Base-by-base conservation (phyloP, 2,329 filamentous ascomycete species). In the Colletotrichum sp. region DNA sequence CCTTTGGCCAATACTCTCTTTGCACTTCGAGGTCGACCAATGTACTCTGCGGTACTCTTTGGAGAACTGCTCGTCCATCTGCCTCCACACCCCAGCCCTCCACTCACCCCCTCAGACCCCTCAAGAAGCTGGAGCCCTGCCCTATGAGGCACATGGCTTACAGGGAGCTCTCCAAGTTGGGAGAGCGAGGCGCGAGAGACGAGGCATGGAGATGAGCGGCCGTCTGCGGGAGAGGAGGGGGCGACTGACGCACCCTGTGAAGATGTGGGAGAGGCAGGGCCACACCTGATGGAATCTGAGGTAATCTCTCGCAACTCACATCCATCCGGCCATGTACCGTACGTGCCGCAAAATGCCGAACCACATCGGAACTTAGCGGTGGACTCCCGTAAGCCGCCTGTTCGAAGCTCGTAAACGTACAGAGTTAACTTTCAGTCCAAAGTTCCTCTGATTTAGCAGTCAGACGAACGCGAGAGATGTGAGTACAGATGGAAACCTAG, bases 81-180 rank as follows among this genome's bases (percentile, higher is more conserved):
- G 16, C 68, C 26, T 71, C 56, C 36, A 43, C 38, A 21, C 58
- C 58, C 34, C 61, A 16, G 34, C 34, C 34, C 62, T 72, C 32
- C 43, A 61, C 16, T 38, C 61, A 52, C 55, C 21, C 28, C 56
- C 55, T 56, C 26, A 26, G 61, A 43, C 62, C 62, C 30, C 58
- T 26, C 16, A n/a, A 28, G 28, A 65, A 61, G 61, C 61, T 52
- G 30, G 61, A 62, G 52, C 63, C 63, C 43, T 72, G 62, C 73
- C 69, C 63, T 64, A 68, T 28, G 24, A 75, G 58, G 69, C 73
- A 72, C 48, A 75, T 75, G 63, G 69, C 69, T 58, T 59, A 43
- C 69, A 73, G 63, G 63, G 64, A 69, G 36, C 12, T 32, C 55
- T 69, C n/a, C 55, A 32, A 71, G 21, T 32, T 67, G 43, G 58